Base-by-base conservation (phyloP, 257 asterid genomes). In the Ligustrum vulgare region DNA sequence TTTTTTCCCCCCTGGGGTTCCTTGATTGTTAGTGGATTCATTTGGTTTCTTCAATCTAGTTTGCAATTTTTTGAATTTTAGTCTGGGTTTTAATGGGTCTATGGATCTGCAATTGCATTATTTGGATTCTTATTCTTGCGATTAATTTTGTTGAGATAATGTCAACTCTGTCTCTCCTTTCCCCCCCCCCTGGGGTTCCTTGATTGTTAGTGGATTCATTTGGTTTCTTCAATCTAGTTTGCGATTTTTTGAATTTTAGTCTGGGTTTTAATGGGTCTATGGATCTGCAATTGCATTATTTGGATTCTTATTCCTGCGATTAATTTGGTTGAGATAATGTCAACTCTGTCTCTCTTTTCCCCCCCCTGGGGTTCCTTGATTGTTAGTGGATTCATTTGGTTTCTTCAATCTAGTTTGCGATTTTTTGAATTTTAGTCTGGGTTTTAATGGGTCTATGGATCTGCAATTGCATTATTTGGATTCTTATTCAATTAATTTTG, bases 61-160 rank as follows among this genome's bases (percentile, higher is more conserved):
- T 63, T 62, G 60, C 67, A 68, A 33, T 71, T 70, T 34, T 77
- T 70, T 39, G n/a, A 74, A n/a, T 51, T 73, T 45, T 25, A 68
- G 70, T 51, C 13, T 25, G 72, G 82, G 82, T 83, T 80, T 72
- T 33, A 32, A 72, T 68, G 58, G 34, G 66, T 62, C 5, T 65
- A 70, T 80, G 81, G 74, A 83, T 83, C 85, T 78, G 83, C 34
- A 13, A 12, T 78, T 71, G 64, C 58, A 72, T 68, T 78, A 74
- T 54, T 70, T 79, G 78, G 12, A 37, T 37, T 39, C 45, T 39
- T 39, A n/a, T n/a, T n/a, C n/a, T n/a, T n/a, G n/a, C n/a, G n/a
- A n/a, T 8, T 60, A 2, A 9, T 9, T 23, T 23, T 22, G 67
- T 60, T 60, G 67, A 22, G 67, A 16, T 22, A 60, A 22, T 23